Evolutionary conservation across 2,329 filamentous ascomycete species (phyloP).

Genomic region (Blastomyces parvus): DNA sequence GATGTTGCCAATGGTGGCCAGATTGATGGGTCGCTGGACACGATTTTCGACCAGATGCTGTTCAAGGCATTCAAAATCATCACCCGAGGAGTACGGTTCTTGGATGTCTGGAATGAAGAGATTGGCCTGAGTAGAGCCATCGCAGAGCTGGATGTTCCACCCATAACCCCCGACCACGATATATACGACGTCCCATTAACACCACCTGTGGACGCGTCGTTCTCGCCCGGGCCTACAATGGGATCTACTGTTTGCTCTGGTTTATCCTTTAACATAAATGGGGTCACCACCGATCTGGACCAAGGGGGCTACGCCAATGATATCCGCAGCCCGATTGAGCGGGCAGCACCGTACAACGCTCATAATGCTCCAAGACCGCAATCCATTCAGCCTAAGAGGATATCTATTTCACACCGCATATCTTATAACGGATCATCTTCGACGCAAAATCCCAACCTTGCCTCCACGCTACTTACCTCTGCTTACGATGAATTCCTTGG

Average conservation of each 20-base stretch:
- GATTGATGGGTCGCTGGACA: constrained; percentile 33
- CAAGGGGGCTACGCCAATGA: background rate
- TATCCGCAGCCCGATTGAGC: constrained; percentile 23
- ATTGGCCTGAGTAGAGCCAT: constrained; percentile 38
- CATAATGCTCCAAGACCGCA: constrained; percentile 22
- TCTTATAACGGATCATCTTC: constrained; percentile 63
- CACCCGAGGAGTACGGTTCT: constrained; percentile 78
- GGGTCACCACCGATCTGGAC: background rate
- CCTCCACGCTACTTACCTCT: constrained; percentile 69
- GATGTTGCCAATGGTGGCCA: constrained; percentile 52
- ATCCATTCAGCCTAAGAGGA: constrained; percentile 37
- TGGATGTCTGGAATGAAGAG: constrained; percentile 67
- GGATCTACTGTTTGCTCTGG: background rate
- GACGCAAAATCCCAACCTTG: constrained; percentile 59
- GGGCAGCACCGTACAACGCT: constrained; percentile 15
- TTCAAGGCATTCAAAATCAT: constrained; percentile 89
- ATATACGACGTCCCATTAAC: constrained; percentile 29
- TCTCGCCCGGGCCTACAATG: constrained; percentile 14
- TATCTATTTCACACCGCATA: constrained; percentile 59
- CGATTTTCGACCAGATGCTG: constrained; percentile 81
- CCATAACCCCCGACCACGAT: constrained; percentile 13
- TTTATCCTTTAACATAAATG: constrained; percentile 1
- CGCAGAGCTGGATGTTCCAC: constrained; percentile 28
- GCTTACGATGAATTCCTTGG: constrained; percentile 85
- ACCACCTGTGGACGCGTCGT: constrained; percentile 30